Conservation (phyloP, 108 stramenopile genomes). For the Pseudonitzschia pungens region DNA sequence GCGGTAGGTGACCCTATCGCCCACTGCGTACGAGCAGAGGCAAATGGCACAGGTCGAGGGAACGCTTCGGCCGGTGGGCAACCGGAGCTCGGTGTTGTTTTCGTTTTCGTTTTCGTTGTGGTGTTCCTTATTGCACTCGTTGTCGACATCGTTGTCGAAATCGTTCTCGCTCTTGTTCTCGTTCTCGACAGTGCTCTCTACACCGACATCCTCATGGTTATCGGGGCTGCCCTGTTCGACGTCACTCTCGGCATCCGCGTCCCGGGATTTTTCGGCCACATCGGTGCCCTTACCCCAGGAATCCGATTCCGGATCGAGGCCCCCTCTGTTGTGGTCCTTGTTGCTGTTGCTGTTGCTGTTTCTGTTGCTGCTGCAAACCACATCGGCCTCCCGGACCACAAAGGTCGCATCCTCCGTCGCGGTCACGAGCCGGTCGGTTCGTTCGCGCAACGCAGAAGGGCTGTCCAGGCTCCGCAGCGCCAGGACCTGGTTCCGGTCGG, state of each 20-base stretch:
- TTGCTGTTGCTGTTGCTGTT: neutral
- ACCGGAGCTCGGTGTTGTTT: constrained; percentile 3
- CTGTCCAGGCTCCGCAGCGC: neutral
- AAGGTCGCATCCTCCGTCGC: constrained; percentile 37
- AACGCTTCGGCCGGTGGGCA: constrained; percentile 24
- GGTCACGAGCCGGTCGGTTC: constrained; percentile 22
- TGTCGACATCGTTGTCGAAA: too few relatives aligned
- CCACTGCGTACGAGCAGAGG: constrained; percentile 43
- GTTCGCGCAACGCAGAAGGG: constrained; percentile 17
- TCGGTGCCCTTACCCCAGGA: too few relatives aligned
- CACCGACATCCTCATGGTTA: too few relatives aligned
- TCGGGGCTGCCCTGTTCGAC: neutral
- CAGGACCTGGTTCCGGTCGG: neutral
- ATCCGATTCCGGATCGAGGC: too few relatives aligned
- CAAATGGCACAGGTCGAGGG: constrained; percentile 57
- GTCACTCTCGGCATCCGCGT: neutral
- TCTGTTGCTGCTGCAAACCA: neutral
- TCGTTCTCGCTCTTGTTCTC: too few relatives aligned
- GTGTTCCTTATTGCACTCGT: neutral
- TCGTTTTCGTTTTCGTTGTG: constrained; percentile 8
- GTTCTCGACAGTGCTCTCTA: neutral
- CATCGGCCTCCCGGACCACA: constrained; percentile 19
- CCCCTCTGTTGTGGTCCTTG: too few relatives aligned
- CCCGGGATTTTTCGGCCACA: neutral
- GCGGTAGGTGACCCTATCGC: constrained; percentile 46